phyloP scores from a whole-genome alignment of 371 early-diverging fungal genomes.

The Mortierella sp. region DNA sequence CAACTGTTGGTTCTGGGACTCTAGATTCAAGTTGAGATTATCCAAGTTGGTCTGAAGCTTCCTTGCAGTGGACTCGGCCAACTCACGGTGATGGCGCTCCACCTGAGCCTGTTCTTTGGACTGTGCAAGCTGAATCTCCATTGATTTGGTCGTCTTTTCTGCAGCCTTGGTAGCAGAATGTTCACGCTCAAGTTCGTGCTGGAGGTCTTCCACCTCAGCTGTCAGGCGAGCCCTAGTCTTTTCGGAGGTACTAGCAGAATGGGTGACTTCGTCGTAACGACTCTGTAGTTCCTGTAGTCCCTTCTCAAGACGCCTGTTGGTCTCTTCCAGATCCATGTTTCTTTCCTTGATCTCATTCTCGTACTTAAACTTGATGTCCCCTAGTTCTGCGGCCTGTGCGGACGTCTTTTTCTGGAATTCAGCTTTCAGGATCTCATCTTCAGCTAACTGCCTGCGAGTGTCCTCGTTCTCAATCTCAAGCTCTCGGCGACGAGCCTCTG shows the following conservation, averaged over 20 bases:
- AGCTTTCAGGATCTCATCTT: conserved; percentile 66
- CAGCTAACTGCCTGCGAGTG: conserved; percentile 71
- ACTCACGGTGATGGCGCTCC: conserved; percentile 75
- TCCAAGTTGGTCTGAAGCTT: conserved; percentile 70
- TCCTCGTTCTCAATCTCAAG: conserved; percentile 60
- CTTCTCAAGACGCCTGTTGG: conserved; percentile 65
- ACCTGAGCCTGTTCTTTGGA: conserved; percentile 64
- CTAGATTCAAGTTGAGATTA: conserved; percentile 65
- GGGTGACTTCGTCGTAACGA: conserved; percentile 68
- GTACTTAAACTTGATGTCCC: conserved; percentile 73
- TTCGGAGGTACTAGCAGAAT: conserved; percentile 64
- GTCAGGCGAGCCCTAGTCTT: conserved; percentile 72
- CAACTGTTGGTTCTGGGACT: conserved; percentile 64
- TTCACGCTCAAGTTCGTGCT: conserved; percentile 76
- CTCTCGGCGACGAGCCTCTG: conserved; percentile 46
- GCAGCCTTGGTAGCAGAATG: conserved; percentile 68
- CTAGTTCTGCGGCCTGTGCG: conserved; percentile 73
- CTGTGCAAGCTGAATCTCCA: conserved; percentile 63
- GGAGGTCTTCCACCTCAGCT: conserved; percentile 79
- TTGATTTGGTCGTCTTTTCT: conserved; percentile 68
- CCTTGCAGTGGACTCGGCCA: conserved; percentile 64
- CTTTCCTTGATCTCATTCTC: conserved; percentile 65
- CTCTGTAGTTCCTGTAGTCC: conserved; percentile 71
- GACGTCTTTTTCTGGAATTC: conserved; percentile 66
- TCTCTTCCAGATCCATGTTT: conserved; percentile 71